A percentile compares a stretch with the other conserved stretches of the same genome.
Evolutionary conservation across 805 yeast genomes (phyloP).

Genomic region (Cyberlindnera lachancei): DNA sequence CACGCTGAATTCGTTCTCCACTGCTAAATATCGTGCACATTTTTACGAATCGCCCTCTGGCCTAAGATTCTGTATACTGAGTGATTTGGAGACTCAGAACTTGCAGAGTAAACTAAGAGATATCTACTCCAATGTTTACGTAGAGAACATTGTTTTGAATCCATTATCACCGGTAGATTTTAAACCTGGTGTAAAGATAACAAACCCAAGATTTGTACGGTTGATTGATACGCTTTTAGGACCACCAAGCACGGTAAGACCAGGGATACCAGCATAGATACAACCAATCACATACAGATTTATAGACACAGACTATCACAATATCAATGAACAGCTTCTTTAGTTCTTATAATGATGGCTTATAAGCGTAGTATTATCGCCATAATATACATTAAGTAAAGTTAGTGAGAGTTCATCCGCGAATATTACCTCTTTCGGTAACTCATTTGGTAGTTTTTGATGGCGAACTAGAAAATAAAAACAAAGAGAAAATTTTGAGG

Average conservation of each 20-base stretch:
- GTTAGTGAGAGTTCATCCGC: background rate
- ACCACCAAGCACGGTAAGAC: slow-evolving; percentile 1
- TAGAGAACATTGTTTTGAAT: slow-evolving; percentile 56
- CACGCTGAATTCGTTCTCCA: slow-evolving; percentile 47
- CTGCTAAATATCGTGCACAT: slow-evolving; percentile 74
- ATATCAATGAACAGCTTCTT: background rate
- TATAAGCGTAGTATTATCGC: no score
- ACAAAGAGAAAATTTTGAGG: background rate
- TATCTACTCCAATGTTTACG: slow-evolving; percentile 52
- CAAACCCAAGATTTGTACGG: slow-evolving; percentile 43
- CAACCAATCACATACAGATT: background rate
- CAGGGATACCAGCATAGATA: no score
- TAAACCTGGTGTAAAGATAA: slow-evolving; percentile 41
- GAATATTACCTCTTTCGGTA: slow-evolving; percentile 1
- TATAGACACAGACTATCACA: background rate
- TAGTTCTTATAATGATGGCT: background rate
- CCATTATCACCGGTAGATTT: slow-evolving; percentile 55
- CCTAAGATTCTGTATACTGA: slow-evolving; percentile 63
- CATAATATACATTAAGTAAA: background rate
- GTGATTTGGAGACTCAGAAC: slow-evolving; percentile 55
- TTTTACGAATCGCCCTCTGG: slow-evolving; percentile 75
- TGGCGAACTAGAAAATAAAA: no score
- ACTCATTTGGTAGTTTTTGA: background rate
- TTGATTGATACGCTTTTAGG: slow-evolving; percentile 10
- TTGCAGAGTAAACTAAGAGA: slow-evolving; percentile 47